Evolutionary conservation across 2,329 filamentous ascomycete genomes (phyloP), one percentile per base, ranked within the genome.

Genomic region (Ophiocordyceps unilateralis): DNA sequence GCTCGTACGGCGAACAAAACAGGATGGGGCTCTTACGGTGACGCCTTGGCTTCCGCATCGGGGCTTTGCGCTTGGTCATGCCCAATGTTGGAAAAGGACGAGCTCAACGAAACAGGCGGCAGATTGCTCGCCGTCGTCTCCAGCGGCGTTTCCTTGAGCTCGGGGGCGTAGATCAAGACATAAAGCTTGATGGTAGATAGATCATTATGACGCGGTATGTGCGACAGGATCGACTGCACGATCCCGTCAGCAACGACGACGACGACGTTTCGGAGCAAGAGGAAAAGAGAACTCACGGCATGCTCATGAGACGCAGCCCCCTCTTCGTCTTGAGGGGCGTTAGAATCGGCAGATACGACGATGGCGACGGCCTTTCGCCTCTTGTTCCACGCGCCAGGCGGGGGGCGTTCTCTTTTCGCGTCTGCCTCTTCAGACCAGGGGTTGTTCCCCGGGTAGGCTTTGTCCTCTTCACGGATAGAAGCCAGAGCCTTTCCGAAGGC

Each of bases 401-500:
- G 45, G 45, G 56, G 50, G 43, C 65, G 66, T 43, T 70, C 65
- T 51, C 66, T 66, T 55, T 81, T 76, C 41, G 81, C 72, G 52
- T 84, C 81, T 20, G 81, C 84, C 63, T 95, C 88, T 59, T 95
- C 87, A 14, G 82, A 87, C 89, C 89, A 95, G 42, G 85, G 78
- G 57, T 85, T 83, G 57, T 85, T 83, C 59, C 95, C 89, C 49
- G 78, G 79, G 58, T 82, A 91, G 42, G 81, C 81, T 56, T 77
- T 79, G 55, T 88, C 83, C 56, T 93, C 87, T 58, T 94, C 84
- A 44, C 83, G 74, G 50, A 93, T 91, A 15, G 83, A 80, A 43
- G 81, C 81, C 50, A 95, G 67, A 22, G 86, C 87, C 47, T 81
- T 86, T 37, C 86, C 86, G 47, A 93, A 76, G 40, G 75, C 84